These are phyloP conservation scores for Claviceps digitariae DNA, from an alignment of 2,329 filamentous ascomycete species.

Conservation along the genomic window DNA sequence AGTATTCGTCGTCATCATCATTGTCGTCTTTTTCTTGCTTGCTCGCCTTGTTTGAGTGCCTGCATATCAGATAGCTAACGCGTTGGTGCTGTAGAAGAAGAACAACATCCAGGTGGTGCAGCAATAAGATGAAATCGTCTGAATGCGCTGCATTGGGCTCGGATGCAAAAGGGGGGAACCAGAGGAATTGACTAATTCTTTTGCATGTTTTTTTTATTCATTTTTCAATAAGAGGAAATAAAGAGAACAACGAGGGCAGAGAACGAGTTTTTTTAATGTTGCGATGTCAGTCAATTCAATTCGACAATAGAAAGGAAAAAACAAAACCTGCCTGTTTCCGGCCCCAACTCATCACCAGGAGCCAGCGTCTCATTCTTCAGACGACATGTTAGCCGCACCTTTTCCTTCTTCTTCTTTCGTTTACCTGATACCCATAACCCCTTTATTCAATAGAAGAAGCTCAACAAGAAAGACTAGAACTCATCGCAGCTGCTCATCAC, in stretches of 20 bases:
- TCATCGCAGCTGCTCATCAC: too few relatives aligned
- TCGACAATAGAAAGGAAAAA: neutral
- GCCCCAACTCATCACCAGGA: neutral
- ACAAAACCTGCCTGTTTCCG: too few relatives aligned
- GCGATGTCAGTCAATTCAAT: neutral
- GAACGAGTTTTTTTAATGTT: too few relatives aligned
- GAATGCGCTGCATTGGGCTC: neutral
- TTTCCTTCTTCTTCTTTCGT: neutral
- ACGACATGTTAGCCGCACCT: neutral
- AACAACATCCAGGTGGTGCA: slow-evolving; percentile 81
- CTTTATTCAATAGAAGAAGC: neutral
- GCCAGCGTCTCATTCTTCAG: neutral
- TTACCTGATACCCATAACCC: too few relatives aligned
- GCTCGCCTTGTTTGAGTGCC: too few relatives aligned
- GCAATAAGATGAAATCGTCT: slow-evolving; percentile 33
- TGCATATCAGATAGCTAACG: neutral
- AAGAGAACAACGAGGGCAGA: too few relatives aligned
- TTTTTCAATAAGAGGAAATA: too few relatives aligned
- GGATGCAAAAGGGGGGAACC: neutral
- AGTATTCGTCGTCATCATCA: neutral
- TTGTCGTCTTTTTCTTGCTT: too few relatives aligned
- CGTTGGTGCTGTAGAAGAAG: slow-evolving; percentile 50
- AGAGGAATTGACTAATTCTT: too few relatives aligned
- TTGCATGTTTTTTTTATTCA: too few relatives aligned
- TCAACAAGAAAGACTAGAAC: neutral